phyloP scores from a whole-genome alignment of 2,329 filamentous ascomycete genomes.

The Colletotrichum scovillei region DNA sequence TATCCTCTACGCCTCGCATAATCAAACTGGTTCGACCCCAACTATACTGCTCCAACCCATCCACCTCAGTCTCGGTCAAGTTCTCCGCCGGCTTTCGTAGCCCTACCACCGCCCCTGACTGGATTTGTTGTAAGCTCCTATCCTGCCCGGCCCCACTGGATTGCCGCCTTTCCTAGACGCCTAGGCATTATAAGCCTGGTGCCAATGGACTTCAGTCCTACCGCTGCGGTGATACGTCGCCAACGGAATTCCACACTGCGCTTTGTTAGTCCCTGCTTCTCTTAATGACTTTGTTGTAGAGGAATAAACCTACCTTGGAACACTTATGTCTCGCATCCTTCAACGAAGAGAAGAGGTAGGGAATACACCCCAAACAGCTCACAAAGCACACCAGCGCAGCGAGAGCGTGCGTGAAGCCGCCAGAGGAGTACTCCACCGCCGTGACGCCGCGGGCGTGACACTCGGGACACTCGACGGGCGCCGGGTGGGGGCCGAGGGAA shows the following conservation, averaged over 20 bases:
- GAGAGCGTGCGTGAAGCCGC: constrained; percentile 39
- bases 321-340: constrained; percentile 41
- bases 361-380: constrained; percentile 39
- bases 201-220: constrained; percentile 39
- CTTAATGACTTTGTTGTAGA: too few species aligned
- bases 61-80: not conserved
- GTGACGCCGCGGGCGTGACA: constrained; percentile 39
- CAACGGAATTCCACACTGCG: constrained; percentile 40
- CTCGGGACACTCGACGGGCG: constrained; percentile 38
- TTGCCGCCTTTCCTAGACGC: too few species aligned
- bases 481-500: constrained; percentile 36
- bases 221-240: constrained; percentile 42
- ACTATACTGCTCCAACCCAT: not conserved
- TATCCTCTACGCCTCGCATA: constrained; percentile 17
- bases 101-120: too few species aligned
- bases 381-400: constrained; percentile 38
- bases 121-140: too few species aligned
- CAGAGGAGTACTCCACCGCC: constrained; percentile 36
- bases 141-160: not conserved
- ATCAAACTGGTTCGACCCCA: not conserved
- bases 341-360: constrained; percentile 37
- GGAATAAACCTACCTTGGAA: constrained; percentile 36
- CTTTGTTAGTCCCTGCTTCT: too few species aligned
- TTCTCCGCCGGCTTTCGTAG: too few species aligned
- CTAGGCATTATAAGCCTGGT: constrained; percentile 12